Evolutionary conservation across 1,284 basidiomycete species (phyloP).

Genomic region (Trametes hirsuta): DNA sequence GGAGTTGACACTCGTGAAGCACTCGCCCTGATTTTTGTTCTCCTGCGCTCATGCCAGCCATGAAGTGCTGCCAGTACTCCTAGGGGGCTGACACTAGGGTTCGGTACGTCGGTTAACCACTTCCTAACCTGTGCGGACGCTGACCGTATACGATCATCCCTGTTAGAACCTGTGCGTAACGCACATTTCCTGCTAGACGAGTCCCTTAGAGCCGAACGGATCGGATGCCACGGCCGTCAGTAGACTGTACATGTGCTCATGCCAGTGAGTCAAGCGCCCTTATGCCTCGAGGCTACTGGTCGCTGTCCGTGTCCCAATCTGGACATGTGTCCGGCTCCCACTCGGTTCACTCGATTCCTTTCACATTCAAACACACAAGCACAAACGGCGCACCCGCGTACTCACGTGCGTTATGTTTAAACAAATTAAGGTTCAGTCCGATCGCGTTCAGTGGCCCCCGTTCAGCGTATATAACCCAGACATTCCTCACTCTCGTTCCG

Average conservation of each 20-base stretch:
- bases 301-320: not conserved
- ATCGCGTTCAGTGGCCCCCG: not conserved
- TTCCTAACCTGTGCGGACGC: too few relatives aligned
- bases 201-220: not conserved
- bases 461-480: not conserved
- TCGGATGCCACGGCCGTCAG: not conserved
- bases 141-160: too few relatives aligned
- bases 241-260: not conserved
- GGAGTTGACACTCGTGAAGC: too few relatives aligned
- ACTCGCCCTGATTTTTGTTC: too few relatives aligned
- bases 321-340: too few relatives aligned
- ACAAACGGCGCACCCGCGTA: not conserved
- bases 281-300: slow-evolving; percentile 3
- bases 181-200: not conserved
- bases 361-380: not conserved
- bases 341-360: too few relatives aligned
- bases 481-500: not conserved
- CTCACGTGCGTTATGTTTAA: not conserved
- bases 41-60: too few relatives aligned
- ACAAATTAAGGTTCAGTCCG: slow-evolving; percentile 1
- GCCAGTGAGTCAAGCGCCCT: not conserved
- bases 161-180: not conserved
- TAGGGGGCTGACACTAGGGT: too few relatives aligned
- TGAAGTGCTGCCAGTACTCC: too few relatives aligned
- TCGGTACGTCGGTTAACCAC: too few relatives aligned